phyloP scores from a whole-genome alignment of 2,329 filamentous ascomycete genomes.

The Penicillium sp. region DNA sequence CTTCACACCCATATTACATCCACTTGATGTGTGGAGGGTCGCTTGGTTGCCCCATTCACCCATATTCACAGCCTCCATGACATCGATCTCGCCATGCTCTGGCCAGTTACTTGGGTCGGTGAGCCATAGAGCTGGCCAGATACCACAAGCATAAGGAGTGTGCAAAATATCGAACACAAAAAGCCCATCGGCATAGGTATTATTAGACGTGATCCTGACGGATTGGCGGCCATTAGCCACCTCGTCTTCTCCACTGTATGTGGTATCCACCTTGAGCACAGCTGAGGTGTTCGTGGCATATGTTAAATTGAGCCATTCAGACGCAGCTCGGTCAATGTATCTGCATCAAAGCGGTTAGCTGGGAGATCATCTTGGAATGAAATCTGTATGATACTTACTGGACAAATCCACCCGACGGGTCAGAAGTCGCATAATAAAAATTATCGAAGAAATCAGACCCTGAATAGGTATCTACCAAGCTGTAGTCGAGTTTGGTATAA shows the following conservation, averaged over 20 bases:
- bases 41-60: background rate
- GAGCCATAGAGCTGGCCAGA: background rate
- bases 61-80: background rate
- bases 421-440: slow-evolving; percentile 45
- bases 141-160: background rate
- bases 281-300: slow-evolving; percentile 55
- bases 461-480: slow-evolving; percentile 38
- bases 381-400: slow-evolving; percentile 34
- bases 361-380: background rate
- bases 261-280: slow-evolving; percentile 51
- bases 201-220: background rate
- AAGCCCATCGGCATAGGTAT: background rate
- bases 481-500: slow-evolving; percentile 33
- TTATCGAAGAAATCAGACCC: slow-evolving; percentile 44
- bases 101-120: background rate
- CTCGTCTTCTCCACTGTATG: background rate
- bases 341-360: slow-evolving; percentile 6
- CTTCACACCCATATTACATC: background rate
- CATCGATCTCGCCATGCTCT: background rate
- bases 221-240: background rate
- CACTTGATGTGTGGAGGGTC: background rate
- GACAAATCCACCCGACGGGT: slow-evolving; percentile 44
- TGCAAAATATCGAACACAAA: background rate
- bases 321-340: slow-evolving; percentile 42
- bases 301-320: slow-evolving; percentile 54